A percentile compares a stretch with the other conserved stretches of the same genome.
Evolutionary conservation across 139 green algal genomes (phyloP).

Genomic region (Chlorella sp.): DNA sequence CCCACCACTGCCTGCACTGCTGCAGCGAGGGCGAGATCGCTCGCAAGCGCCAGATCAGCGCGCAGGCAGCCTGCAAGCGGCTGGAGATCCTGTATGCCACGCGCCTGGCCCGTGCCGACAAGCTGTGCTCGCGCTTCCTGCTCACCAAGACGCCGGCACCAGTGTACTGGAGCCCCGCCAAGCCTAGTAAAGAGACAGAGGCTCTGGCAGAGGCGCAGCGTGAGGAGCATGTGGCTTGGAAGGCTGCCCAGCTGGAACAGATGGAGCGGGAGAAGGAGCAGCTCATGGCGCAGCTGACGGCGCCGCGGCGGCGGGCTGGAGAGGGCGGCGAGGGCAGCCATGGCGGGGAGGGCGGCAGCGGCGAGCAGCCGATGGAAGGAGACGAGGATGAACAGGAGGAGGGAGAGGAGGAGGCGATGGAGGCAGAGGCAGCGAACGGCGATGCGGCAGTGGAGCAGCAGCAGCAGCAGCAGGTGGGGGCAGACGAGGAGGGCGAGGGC

Average conservation of each 20-base stretch:
- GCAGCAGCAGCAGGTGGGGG: not conserved
- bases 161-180: slow-evolving; percentile 55
- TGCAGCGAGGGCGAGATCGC: slow-evolving; percentile 52
- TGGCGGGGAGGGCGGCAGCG: not conserved
- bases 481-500: too few species aligned
- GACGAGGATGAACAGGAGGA: not conserved
- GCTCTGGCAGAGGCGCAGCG: slow-evolving; percentile 38
- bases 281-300: not conserved
- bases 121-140: slow-evolving; percentile 48
- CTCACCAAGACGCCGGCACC: slow-evolving; percentile 41
- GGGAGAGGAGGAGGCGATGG: not conserved
- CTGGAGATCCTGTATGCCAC: slow-evolving; percentile 45
- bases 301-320: too few species aligned
- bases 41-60: slow-evolving; percentile 41
- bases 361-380: not conserved
- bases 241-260: slow-evolving; percentile 32
- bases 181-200: slow-evolving; percentile 27
- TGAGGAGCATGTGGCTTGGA: slow-evolving; percentile 32
- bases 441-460: not conserved
- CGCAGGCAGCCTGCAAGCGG: slow-evolving; percentile 41
- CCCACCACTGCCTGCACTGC: not conserved
- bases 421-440: not conserved
- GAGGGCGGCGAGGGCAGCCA: not conserved
- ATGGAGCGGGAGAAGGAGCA: slow-evolving; percentile 23
- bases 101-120: slow-evolving; percentile 31